Percentiles rank a stretch among this genome's conserved stretches.
Conservation (phyloP, 2,329 filamentous ascomycete species). For the Calonectria pteridis region DNA sequence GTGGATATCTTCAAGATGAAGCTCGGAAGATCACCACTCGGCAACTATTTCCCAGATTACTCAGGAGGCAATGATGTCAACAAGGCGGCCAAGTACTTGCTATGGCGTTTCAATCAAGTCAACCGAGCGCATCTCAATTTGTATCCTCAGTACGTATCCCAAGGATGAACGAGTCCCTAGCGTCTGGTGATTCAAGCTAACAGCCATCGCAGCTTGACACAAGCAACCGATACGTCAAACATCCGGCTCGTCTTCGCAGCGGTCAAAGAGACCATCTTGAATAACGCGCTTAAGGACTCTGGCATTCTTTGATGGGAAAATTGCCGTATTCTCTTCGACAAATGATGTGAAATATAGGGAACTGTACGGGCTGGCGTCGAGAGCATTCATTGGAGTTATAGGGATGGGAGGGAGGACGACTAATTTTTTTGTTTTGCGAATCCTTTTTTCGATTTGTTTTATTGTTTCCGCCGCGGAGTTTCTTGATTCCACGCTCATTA, state of each 20-base stretch:
- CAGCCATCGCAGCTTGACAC: constrained; percentile 77
- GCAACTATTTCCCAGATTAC: constrained; percentile 98
- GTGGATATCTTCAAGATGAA: constrained; percentile 99
- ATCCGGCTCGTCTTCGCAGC: constrained; percentile 98
- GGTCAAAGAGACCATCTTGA: constrained; percentile 98
- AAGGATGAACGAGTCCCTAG: background rate
- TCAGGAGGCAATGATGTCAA: constrained; percentile 98
- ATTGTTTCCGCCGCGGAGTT: constrained; percentile 34
- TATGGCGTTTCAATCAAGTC: constrained; percentile 99
- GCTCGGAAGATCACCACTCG: constrained; percentile 86
- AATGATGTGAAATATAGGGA: constrained; percentile 40
- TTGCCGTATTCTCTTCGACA: constrained; percentile 31
- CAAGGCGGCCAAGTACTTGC: constrained; percentile 94
- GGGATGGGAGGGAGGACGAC: constrained; percentile 38
- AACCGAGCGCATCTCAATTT: constrained; percentile 96
- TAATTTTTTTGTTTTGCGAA: constrained; percentile 31
- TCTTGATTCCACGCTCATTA: constrained; percentile 29
- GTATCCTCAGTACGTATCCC: constrained; percentile 86
- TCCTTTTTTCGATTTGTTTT: constrained; percentile 37
- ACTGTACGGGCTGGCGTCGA: constrained; percentile 42
- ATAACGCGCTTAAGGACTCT: constrained; percentile 98
- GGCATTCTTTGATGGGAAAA: constrained; percentile 80
- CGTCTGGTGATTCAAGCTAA: constrained; percentile 28
- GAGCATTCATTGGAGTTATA: constrained; percentile 46
- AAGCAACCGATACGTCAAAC: constrained; percentile 98